Base-by-base conservation (phyloP, 108 stramenopile genomes). In the Bacterosira constricta region DNA sequence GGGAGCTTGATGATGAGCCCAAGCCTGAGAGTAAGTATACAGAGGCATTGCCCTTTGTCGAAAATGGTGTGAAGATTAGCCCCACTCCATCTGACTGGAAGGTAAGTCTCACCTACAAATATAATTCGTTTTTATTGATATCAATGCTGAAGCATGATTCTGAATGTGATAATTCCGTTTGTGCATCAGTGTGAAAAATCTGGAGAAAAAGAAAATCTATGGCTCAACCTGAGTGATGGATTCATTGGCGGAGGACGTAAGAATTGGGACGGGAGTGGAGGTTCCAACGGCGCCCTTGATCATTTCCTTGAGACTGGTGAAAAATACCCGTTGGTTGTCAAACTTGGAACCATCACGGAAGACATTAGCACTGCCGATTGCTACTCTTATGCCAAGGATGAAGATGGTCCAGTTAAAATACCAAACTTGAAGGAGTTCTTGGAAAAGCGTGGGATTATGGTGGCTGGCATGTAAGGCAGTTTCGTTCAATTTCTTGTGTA, bases 251-350 rank as follows among this genome's bases (percentile, higher is more conserved):
- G 97, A 17, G 99, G 98, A 10, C 82, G 99, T 25, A 94, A 94
- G 76, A 94, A 99, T 80, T 98, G 97, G 98, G 98, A 98, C 68
- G 99, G 98, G 11, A 84, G 89, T 45, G 97, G 96, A 29, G 99
- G 99, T 9, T 85, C 94, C 17, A 95, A 96, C 46, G 97, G 97
- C 6, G 99, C 98, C 6, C 76, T 99, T 46, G 87, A 95, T 85
- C 98, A 99, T 83, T 99, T 85, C 73, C 69, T 89, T 37, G 94
- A 89, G 64, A 96, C 97, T 6, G 96, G 94, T 12, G 69, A 86
- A 32, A 76, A 84, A 57, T 98, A 95, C 71, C 99, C 99, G 4
- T 78, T 99, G 63, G 96, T 91, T 20, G 99, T 99, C 51, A 99
- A 99, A 82, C 82, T 99, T 18, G 98, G 98, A 51, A 99, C 99